Evolutionary conservation across 2,329 filamentous ascomycete genomes (phyloP).

Genomic region (Aureobasidium sp.): DNA sequence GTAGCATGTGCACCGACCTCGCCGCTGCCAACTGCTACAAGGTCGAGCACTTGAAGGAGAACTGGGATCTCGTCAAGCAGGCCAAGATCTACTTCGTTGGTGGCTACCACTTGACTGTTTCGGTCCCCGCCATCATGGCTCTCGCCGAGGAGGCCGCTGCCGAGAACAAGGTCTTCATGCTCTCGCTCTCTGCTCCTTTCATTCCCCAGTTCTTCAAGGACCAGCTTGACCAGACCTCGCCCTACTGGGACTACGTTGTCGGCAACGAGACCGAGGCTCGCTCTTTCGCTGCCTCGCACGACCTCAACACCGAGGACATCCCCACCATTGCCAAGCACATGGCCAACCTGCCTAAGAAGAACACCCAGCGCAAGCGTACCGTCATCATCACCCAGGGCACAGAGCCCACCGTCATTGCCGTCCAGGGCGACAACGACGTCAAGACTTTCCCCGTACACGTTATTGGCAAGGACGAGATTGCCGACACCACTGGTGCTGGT

Average conservation of each 20-base stretch:
- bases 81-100: conserved; percentile 89
- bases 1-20: conserved; percentile 89
- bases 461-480: conserved; percentile 72
- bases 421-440: conserved; percentile 52
- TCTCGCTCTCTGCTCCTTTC: conserved; percentile 92
- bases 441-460: conserved; percentile 74
- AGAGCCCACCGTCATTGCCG: conserved; percentile 76
- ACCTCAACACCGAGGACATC: conserved; percentile 66
- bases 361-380: conserved; percentile 71
- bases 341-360: conserved; percentile 86
- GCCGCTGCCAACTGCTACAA: conserved; percentile 97
- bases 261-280: conserved; percentile 95
- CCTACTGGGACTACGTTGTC: conserved; percentile 93
- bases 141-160: conserved; percentile 83
- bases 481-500: conserved; percentile 92
- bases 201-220: conserved; percentile 98
- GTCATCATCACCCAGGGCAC: conserved; percentile 95
- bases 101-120: conserved; percentile 96
- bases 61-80: conserved; percentile 87
- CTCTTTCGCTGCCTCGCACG: conserved; percentile 77
- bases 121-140: conserved; percentile 80
- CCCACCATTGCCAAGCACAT: conserved; percentile 79
- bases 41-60: conserved; percentile 85
- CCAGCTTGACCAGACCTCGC: conserved; percentile 72
- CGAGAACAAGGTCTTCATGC: conserved; percentile 84